Evolutionary conservation across 495 filamentous ascomycete genomes (phyloP), one percentile per base, ranked within the genome.

Genomic region (Talaromyces ruber): DNA sequence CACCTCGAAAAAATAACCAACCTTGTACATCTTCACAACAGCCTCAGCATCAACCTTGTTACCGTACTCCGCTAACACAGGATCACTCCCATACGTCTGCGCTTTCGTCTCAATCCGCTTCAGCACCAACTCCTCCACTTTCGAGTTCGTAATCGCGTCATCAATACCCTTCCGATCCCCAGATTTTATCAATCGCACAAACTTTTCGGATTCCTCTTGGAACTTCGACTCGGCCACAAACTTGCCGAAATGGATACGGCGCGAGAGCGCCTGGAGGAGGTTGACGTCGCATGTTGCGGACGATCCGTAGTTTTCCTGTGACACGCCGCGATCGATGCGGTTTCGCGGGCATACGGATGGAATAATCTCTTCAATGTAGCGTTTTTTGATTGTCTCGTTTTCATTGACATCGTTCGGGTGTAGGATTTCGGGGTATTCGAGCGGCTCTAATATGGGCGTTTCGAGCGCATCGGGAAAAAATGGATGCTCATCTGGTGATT

Each of bases 141-240:
- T 85, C 54, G 82, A 74, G 74, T 98, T 87, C 34, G 94, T 98
- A 72, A 99, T 99, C 21, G 93, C 93, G 29, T 82, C 86, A 69
- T 87, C 92, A 64, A 99, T 91, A 3, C 87, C 95, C 11, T 80
- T 73, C 4, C 91, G 79, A 75, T 99, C 93, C 58, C 79, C 85
- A 12, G 81, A 86, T 66, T 84, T 84, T 72, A 99, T 97, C 76
- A 97, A 71, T 59, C 76, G 71, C 1, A 91, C 90, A 72, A 92
- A 98, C 60, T 70, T 77, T 66, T 93, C 90, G 29, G 86, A 83
- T 66, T 97, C 91, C 62, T 88, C 84, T 67, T 81, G 84, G 73
- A 97, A 99, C 80, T 99, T 99, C n/a, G 90, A 87, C 79, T 99
- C 95, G 11, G 95, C 95, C 4, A 99, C 95, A 69, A 97, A 97